These are phyloP conservation scores for Phytophthora vignae DNA, from an alignment of 352 stramenopile genomes.

Conservation along the genomic window DNA sequence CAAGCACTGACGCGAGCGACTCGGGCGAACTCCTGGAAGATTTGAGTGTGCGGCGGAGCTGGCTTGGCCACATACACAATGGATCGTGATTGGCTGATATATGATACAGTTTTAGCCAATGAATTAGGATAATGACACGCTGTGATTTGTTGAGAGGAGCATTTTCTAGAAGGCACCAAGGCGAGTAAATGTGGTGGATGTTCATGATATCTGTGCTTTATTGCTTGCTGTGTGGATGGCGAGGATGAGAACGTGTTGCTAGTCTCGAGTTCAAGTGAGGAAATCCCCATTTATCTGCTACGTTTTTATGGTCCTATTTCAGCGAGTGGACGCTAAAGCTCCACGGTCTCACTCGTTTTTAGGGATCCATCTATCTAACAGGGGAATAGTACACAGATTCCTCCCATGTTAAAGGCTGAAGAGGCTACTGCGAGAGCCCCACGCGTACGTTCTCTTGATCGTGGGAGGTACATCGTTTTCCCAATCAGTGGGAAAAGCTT, in stretches of 20 bases:
- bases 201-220: too few relatives aligned
- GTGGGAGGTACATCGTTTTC: constrained; percentile 41
- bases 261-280: constrained; percentile 39
- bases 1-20: constrained; percentile 49
- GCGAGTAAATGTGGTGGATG: too few relatives aligned
- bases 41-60: constrained; percentile 26
- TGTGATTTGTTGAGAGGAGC: not conserved
- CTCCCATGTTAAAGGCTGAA: constrained; percentile 55
- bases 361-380: not conserved
- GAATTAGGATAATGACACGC: not conserved
- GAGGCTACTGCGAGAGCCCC: constrained; percentile 42
- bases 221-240: constrained; percentile 17
- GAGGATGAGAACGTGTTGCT: constrained; percentile 31
- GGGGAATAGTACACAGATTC: constrained; percentile 20
- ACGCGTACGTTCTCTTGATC: constrained; percentile 48
- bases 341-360: constrained; percentile 21
- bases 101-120: constrained; percentile 24
- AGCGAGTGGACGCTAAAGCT: constrained; percentile 29
- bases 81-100: constrained; percentile 23
- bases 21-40: constrained; percentile 48
- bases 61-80: constrained; percentile 34
- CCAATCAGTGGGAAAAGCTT: not conserved
- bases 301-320: constrained; percentile 11
- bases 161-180: too few relatives aligned
- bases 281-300: constrained; percentile 9